phyloP scores from a whole-genome alignment of 2,329 filamentous ascomycete species.

The Dactylellina cionopaga region DNA sequence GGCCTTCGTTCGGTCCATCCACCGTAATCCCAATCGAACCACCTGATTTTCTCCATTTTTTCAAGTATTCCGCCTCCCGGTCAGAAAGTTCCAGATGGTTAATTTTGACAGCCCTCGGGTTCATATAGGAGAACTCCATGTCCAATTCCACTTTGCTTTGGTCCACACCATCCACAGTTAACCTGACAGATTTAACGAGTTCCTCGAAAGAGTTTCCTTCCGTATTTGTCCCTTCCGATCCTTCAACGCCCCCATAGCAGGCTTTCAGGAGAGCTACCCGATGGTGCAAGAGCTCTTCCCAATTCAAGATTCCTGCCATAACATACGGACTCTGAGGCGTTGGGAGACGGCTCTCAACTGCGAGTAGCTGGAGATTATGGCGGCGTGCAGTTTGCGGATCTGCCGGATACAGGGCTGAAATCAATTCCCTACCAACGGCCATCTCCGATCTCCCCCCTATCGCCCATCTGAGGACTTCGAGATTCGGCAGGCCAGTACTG shows the following conservation, averaged over 20 bases:
- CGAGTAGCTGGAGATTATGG: slow-evolving; percentile 38
- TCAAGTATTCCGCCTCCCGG: slow-evolving; percentile 24
- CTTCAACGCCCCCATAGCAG: not conserved
- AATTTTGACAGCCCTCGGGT: slow-evolving; percentile 7
- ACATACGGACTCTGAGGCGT: slow-evolving; percentile 32
- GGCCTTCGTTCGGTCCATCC: slow-evolving; percentile 19
- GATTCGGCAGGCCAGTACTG: slow-evolving; percentile 34
- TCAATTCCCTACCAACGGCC: slow-evolving; percentile 22
- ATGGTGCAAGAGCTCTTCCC: slow-evolving; percentile 34
- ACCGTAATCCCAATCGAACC: slow-evolving; percentile 33
- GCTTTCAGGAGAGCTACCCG: slow-evolving; percentile 12
- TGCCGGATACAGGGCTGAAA: slow-evolving; percentile 14
- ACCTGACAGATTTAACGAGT: slow-evolving; percentile 21
- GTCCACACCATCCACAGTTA: slow-evolving; percentile 14
- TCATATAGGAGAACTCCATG: slow-evolving; percentile 31
- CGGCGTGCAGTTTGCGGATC: not conserved
- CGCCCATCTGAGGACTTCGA: slow-evolving; percentile 42
- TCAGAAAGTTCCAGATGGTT: slow-evolving; percentile 9
- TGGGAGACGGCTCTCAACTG: slow-evolving; percentile 41
- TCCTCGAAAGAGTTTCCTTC: not conserved
- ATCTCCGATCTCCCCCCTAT: slow-evolving; percentile 38
- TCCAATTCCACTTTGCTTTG: slow-evolving; percentile 7
- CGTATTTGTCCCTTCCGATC: not conserved
- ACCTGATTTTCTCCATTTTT: slow-evolving; percentile 29
- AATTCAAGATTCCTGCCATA: slow-evolving; percentile 29